Conservation (phyloP, 768 basidiomycete genomes). For the Mycena albidolilacea region DNA sequence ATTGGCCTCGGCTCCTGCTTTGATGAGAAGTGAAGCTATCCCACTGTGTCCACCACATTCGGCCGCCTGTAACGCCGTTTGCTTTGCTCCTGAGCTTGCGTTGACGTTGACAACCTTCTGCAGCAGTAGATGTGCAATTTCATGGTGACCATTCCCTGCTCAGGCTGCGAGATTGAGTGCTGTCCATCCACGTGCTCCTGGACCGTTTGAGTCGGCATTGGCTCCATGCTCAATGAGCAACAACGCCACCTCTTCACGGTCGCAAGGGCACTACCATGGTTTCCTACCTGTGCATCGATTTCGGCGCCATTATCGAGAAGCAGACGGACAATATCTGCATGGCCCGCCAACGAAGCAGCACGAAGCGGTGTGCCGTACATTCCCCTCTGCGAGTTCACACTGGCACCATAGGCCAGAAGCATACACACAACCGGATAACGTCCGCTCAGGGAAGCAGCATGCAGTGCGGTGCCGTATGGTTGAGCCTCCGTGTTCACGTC, state of each 20-base stretch:
- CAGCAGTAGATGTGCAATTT: too few relatives aligned
- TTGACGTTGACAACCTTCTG: too few relatives aligned
- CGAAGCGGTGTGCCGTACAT: neutral
- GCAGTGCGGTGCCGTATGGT: conserved; percentile 1
- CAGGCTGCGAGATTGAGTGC: too few relatives aligned
- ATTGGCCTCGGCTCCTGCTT: too few relatives aligned
- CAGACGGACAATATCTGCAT: neutral
- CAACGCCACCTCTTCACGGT: neutral
- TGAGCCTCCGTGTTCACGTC: neutral
- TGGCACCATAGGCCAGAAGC: neutral
- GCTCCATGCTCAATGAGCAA: neutral
- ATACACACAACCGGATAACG: neutral
- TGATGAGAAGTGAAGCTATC: too few relatives aligned
- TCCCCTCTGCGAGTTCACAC: neutral
- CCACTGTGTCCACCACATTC: too few relatives aligned
- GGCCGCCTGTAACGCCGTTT: too few relatives aligned
- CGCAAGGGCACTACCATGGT: neutral
- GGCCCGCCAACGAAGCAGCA: neutral
- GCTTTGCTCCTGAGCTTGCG: too few relatives aligned
- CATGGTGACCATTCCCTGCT: too few relatives aligned
- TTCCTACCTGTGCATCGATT: neutral
- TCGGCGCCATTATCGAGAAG: neutral
- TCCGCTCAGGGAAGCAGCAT: neutral
- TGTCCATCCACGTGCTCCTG: too few relatives aligned
- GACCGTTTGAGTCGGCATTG: too few relatives aligned